Conservation (phyloP, 2,329 filamentous ascomycete species). For the Aureobasidium lini region DNA sequence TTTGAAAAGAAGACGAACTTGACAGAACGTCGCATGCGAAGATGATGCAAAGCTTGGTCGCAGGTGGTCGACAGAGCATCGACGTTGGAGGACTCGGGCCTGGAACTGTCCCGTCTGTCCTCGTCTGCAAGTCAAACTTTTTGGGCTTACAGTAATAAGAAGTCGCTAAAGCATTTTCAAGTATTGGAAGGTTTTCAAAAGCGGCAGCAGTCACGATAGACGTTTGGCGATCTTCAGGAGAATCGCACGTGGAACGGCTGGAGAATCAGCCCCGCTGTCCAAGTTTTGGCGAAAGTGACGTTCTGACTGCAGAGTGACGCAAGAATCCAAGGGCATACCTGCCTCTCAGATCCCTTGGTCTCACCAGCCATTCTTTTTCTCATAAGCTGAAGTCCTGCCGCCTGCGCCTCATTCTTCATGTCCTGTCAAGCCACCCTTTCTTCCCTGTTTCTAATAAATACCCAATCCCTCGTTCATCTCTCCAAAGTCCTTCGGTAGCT, state of each 20-base stretch:
- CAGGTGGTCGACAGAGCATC: no score
- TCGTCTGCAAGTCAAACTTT: no score
- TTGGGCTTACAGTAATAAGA: no score
- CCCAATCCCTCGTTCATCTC: not conserved
- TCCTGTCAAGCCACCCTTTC: conserved; percentile 2
- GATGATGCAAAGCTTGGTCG: no score
- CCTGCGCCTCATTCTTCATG: conserved; percentile 4
- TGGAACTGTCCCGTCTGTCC: no score
- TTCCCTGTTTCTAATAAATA: not conserved
- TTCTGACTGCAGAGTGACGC: not conserved
- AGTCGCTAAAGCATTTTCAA: not conserved
- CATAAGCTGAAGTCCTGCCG: not conserved
- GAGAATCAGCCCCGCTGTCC: not conserved
- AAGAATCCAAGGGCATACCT: not conserved
- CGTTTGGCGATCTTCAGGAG: not conserved
- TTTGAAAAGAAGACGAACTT: no score
- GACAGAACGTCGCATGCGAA: no score
- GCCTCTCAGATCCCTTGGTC: not conserved
- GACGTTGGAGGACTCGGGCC: no score
- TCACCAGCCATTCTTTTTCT: conserved; percentile 6
- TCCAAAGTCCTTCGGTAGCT: not conserved
- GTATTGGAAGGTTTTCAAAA: not conserved
- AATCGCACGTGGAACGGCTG: not conserved
- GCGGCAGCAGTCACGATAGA: not conserved
- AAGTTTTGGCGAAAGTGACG: not conserved